Conservation (phyloP, 2,329 filamentous ascomycete species). For the Penicillium sp. region DNA sequence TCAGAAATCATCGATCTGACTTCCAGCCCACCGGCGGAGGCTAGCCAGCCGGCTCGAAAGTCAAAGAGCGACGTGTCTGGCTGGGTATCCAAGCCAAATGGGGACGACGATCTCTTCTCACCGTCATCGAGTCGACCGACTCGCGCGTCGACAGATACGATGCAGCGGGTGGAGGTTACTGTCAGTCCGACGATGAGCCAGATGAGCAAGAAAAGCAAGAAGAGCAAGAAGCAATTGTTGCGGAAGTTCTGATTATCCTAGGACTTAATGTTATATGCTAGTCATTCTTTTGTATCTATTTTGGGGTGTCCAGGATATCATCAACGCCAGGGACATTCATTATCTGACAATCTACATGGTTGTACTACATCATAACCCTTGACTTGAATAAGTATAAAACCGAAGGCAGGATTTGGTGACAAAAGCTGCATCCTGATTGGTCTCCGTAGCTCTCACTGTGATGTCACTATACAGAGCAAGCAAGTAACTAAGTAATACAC, state of each 20-base stretch:
- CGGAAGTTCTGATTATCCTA: conserved; percentile 6
- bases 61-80: not conserved
- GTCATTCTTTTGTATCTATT: not conserved
- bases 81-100: not conserved
- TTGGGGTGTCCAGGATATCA: not conserved
- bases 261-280: not conserved
- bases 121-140: conserved; percentile 16
- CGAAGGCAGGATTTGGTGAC: not conserved
- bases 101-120: conserved; percentile 8
- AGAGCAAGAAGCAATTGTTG: conserved; percentile 11
- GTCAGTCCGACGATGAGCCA: conserved; percentile 15
- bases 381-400: not conserved
- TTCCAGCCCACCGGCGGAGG: not conserved
- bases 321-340: not conserved
- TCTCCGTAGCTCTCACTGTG: not conserved
- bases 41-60: not conserved
- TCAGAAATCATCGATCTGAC: conserved; percentile 21
- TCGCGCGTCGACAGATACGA: conserved; percentile 16
- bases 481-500: too few species aligned
- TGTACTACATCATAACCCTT: not conserved
- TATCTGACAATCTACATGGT: not conserved
- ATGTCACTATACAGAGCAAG: not conserved
- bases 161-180: conserved; percentile 18
- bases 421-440: not conserved
- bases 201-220: conserved; percentile 17